Evolutionary conservation across 306 rosid genomes (phyloP).

Genomic region (Quercus engelmannii): DNA sequence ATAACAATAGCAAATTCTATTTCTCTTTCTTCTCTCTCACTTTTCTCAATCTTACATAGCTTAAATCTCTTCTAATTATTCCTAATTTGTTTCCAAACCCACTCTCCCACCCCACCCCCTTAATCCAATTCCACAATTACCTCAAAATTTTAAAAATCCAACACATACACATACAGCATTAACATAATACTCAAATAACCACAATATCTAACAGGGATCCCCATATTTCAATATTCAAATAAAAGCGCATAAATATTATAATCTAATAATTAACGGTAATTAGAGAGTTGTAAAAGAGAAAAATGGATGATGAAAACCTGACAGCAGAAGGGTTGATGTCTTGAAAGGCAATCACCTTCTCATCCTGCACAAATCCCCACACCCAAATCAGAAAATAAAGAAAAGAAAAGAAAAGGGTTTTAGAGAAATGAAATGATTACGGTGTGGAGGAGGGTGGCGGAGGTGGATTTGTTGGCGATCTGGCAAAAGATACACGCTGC

Average conservation of each 20-base stretch:
- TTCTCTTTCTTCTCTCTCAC: too few species aligned
- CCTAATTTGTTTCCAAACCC: too few species aligned
- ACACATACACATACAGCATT: too few species aligned
- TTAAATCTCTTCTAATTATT: too few species aligned
- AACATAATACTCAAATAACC: too few species aligned
- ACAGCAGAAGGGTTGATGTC: slow-evolving; percentile 63
- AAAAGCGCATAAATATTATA: not conserved
- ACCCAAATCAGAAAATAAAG: slow-evolving; percentile 11
- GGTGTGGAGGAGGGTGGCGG: slow-evolving; percentile 41
- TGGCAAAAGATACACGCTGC: slow-evolving; percentile 52
- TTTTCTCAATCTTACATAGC: too few species aligned
- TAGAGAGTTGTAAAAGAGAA: not conserved
- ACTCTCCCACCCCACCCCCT: too few species aligned
- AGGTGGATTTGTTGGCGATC: slow-evolving; percentile 33
- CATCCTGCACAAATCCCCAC: slow-evolving; percentile 42
- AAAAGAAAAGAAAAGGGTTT: not conserved
- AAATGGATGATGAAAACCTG: slow-evolving; percentile 30
- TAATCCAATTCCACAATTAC: too few species aligned
- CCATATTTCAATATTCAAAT: not conserved
- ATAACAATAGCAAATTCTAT: too few species aligned
- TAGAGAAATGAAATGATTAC: slow-evolving; percentile 27
- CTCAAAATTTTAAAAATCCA: too few species aligned
- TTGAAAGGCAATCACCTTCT: slow-evolving; percentile 54
- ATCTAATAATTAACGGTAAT: not conserved
- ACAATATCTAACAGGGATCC: too few species aligned